These are phyloP conservation scores for Hygrocybe coccinea DNA, from an alignment of 768 basidiomycete genomes.

Conservation along the genomic window DNA sequence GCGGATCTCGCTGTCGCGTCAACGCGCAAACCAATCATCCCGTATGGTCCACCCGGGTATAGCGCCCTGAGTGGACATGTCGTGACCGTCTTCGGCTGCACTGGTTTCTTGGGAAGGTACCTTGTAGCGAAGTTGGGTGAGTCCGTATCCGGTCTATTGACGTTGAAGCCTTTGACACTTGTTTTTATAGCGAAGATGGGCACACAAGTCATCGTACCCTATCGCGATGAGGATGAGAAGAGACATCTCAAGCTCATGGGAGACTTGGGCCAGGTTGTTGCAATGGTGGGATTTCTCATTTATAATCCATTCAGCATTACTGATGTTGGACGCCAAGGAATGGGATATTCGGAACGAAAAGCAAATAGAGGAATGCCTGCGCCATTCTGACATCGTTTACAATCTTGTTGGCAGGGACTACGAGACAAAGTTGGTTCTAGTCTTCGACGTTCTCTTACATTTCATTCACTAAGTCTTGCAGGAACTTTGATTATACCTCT, in stretches of 20 bases:
- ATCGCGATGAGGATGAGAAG: conserved; percentile 91
- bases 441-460: conserved; percentile 2
- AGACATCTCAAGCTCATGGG: conserved; percentile 89
- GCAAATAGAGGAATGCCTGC: conserved; percentile 88
- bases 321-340: too few relatives aligned
- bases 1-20: conserved; percentile 68
- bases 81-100: conserved; percentile 95
- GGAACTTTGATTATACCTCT: conserved; percentile 81
- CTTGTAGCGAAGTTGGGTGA: conserved; percentile 88
- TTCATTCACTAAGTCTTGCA: conserved; percentile 27
- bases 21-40: conserved; percentile 59
- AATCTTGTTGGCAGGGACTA: conserved; percentile 93
- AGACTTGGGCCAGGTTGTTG: conserved; percentile 93
- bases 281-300: conserved; percentile 58
- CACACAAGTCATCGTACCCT: conserved; percentile 90
- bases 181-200: conserved; percentile 69
- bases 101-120: conserved; percentile 92
- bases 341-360: conserved; percentile 90
- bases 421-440: conserved; percentile 76
- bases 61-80: conserved; percentile 86
- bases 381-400: conserved; percentile 95
- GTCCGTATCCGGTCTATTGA: conserved; percentile 18
- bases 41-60: conserved; percentile 75
- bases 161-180: conserved; percentile 1
- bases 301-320: conserved; percentile 10